Evolutionary conservation across 257 asterid species (phyloP).

Genomic region (Ballota nigra): DNA sequence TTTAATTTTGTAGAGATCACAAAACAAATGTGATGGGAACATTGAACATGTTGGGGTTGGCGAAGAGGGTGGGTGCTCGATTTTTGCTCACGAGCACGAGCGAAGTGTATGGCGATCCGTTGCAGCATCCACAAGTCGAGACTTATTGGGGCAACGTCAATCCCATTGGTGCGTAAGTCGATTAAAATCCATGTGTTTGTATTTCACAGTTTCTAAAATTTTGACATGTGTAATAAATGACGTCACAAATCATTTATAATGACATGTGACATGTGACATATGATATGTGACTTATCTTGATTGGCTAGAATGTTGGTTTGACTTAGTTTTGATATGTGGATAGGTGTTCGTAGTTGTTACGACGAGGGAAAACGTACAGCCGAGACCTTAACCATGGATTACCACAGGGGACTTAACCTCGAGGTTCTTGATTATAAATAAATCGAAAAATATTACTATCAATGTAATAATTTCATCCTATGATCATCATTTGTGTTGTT

Average conservation of each 20-base stretch:
- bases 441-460: neutral
- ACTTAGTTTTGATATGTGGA: constrained; percentile 14
- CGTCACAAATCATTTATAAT: too few relatives aligned
- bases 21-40: constrained; percentile 99
- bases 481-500: neutral
- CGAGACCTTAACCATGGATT: constrained; percentile 89
- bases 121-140: constrained; percentile 86
- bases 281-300: too few relatives aligned
- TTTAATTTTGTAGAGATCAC: constrained; percentile 45
- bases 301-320: neutral
- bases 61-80: constrained; percentile 83
- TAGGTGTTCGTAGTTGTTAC: constrained; percentile 90
- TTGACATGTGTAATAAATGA: too few relatives aligned
- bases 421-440: constrained; percentile 45
- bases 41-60: constrained; percentile 89
- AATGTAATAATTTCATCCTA: neutral
- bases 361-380: constrained; percentile 94
- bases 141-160: constrained; percentile 94
- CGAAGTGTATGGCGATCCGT: constrained; percentile 89
- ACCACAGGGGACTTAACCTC: constrained; percentile 76
- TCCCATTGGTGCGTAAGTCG: constrained; percentile 65
- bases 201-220: too few relatives aligned
- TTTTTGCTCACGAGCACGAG: constrained; percentile 89
- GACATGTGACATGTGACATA: too few relatives aligned
- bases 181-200: neutral